Evolutionary conservation across 176 grass and related monocot genomes (phyloP), one percentile per base, ranked within the genome.

Genomic region (Alloteropsis semialata): DNA sequence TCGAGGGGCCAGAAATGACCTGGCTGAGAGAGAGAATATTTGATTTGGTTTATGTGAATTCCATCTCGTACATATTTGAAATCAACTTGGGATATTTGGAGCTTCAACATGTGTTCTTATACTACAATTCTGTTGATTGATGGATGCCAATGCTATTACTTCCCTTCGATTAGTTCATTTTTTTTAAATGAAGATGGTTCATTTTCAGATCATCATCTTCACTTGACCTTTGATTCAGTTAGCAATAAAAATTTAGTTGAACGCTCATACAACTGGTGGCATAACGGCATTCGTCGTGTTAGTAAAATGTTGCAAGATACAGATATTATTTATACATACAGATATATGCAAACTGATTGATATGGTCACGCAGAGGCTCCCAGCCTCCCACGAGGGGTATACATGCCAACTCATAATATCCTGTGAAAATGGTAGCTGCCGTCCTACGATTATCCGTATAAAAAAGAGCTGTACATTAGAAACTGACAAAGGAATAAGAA

Each of bases 31-130:
- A 39, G 76, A 79, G 25, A 51, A 84, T 64, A 43, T 83, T 79
- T 87, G 41, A 79, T 75, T 90, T 87, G 84, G 60, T 83, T 90
- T 69, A 69, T 87, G 82, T 74, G 88, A 90, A 86, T 87, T 83
- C 88, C 16, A 59, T 79, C 79, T 73, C 66, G 84, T 90, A 90
- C 80, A 90, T 90, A 90, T 83, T 90, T 87, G 57, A 60, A 87
- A 83, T 83, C 79, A 83, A 86, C 36, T 51, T 71, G 59, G n/a
- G 66, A 79, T 78, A 60, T 87, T 90, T 10, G 72, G 27, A 82
- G 57, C 22, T 59, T 39, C 22, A 9, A 21, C 14, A 3, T 73
- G 32, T 73, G 78, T 65, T 82, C 8, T 1, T 71, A 48, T 64
- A 22, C 29, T 45, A 59, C 18, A 55, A 13, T 81, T 38, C 28